These are phyloP conservation scores for Pisolithus albus DNA, from an alignment of 768 basidiomycete species.

Conservation along the genomic window DNA sequence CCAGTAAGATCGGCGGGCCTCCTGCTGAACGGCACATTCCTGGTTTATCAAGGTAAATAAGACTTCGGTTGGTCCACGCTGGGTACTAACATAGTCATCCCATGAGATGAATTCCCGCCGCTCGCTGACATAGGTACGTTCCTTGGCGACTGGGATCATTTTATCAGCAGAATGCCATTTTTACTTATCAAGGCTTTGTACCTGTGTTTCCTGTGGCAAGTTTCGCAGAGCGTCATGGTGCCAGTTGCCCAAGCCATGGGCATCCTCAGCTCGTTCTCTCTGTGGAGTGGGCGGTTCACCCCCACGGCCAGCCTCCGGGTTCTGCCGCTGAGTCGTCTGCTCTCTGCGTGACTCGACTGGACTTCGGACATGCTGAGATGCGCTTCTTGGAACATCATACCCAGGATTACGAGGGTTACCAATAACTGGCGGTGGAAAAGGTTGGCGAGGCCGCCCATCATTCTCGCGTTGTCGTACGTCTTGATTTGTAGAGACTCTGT, in stretches of 20 bases:
- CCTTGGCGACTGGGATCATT: not conserved
- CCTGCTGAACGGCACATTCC: not conserved
- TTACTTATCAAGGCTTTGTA: not conserved
- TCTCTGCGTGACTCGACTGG: no score
- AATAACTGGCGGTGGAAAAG: no score
- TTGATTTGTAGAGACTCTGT: no score
- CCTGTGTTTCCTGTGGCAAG: not conserved
- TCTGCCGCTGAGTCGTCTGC: no score
- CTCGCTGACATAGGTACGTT: no score
- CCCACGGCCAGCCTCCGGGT: no score
- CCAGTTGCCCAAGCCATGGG: not conserved
- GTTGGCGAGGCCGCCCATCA: no score
- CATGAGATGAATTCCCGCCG: no score
- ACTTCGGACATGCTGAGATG: no score
- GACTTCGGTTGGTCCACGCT: not conserved
- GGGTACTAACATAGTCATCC: not conserved
- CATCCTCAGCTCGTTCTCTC: not conserved
- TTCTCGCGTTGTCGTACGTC: no score
- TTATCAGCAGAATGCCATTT: not conserved
- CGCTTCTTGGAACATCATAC: no score
- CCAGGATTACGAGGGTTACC: no score
- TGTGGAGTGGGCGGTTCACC: not conserved
- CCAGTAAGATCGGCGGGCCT: not conserved
- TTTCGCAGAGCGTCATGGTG: not conserved
- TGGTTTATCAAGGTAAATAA: not conserved